phyloP scores from a whole-genome alignment of 2,329 filamentous ascomycete species.

The Alternaria sp. region DNA sequence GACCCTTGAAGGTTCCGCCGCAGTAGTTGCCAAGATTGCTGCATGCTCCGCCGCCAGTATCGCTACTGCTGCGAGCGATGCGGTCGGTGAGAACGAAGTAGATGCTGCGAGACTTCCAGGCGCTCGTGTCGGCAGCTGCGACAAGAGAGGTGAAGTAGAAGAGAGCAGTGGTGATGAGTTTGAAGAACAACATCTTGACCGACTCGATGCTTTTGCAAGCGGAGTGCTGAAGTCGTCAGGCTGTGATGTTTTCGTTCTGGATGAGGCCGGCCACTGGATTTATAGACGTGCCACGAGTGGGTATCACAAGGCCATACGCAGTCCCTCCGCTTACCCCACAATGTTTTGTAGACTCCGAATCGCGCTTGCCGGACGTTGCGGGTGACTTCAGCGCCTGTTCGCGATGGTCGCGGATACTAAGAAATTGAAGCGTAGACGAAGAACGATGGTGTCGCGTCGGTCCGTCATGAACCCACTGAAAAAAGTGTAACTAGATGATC shows the following conservation, averaged over 20 bases:
- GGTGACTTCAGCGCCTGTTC: slow-evolving; percentile 5
- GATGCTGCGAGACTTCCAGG: slow-evolving; percentile 50
- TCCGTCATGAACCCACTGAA: slow-evolving; percentile 16
- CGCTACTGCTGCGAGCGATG: slow-evolving; percentile 44
- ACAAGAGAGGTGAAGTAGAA: slow-evolving; percentile 30
- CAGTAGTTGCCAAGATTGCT: slow-evolving; percentile 54
- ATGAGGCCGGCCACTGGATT: slow-evolving; percentile 9
- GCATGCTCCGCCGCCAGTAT: slow-evolving; percentile 43
- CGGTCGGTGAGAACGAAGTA: slow-evolving; percentile 51
- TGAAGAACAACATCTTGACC: slow-evolving; percentile 30
- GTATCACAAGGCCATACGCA: neutral
- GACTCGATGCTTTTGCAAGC: neutral
- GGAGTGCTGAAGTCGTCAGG: slow-evolving; percentile 5
- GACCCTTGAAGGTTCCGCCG: slow-evolving; percentile 61
- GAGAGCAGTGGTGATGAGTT: slow-evolving; percentile 9
- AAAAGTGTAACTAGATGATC: slow-evolving; percentile 4
- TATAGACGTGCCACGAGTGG: slow-evolving; percentile 11
- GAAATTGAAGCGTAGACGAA: neutral
- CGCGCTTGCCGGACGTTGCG: neutral
- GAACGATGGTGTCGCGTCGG: slow-evolving; percentile 9
- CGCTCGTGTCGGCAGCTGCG: slow-evolving; percentile 40
- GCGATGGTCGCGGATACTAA: slow-evolving; percentile 7
- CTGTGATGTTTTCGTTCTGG: slow-evolving; percentile 5
- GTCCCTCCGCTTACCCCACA: slow-evolving; percentile 5
- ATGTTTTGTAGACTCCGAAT: neutral